phyloP scores from a whole-genome alignment of 495 filamentous ascomycete species.

The Aspergillus baeticus region DNA sequence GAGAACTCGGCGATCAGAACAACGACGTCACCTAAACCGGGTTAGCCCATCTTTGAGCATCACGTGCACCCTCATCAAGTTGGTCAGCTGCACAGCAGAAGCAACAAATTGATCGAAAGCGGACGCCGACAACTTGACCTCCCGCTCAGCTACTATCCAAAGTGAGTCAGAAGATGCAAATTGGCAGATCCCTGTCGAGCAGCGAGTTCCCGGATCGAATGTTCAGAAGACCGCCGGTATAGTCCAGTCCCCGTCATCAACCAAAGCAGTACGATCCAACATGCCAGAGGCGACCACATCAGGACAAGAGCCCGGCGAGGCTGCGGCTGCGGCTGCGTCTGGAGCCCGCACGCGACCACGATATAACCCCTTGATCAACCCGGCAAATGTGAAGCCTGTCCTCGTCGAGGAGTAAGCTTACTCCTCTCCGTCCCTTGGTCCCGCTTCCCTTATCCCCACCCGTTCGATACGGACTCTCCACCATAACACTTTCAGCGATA shows the following conservation, averaged over 20 bases:
- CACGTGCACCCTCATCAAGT: conserved; percentile 18
- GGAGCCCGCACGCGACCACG: conserved; percentile 16
- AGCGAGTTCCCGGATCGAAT: neutral
- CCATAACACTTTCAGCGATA: too few species aligned
- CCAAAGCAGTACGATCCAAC: neutral
- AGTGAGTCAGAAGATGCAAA: conserved; percentile 9
- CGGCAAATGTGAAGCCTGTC: conserved; percentile 32
- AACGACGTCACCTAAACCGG: conserved; percentile 23
- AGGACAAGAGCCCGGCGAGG: neutral
- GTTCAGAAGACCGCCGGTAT: neutral
- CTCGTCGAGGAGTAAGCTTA: conserved; percentile 41
- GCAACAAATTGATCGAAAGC: neutral
- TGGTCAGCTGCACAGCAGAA: neutral
- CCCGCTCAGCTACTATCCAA: neutral
- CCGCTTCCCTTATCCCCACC: neutral
- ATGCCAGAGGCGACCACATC: conserved; percentile 2
- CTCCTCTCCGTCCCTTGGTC: neutral
- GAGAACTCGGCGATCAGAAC: too few species aligned
- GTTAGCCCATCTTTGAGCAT: conserved; percentile 10
- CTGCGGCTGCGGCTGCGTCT: neutral
- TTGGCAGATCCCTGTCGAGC: neutral
- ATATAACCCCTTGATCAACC: conserved; percentile 43
- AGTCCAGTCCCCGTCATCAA: neutral
- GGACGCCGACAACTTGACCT: neutral
- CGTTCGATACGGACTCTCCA: neutral